Evolutionary conservation across 192 early-diverging fungal species (phyloP), one percentile per base, ranked within the genome.

Genomic region (Umbelopsis sp.): DNA sequence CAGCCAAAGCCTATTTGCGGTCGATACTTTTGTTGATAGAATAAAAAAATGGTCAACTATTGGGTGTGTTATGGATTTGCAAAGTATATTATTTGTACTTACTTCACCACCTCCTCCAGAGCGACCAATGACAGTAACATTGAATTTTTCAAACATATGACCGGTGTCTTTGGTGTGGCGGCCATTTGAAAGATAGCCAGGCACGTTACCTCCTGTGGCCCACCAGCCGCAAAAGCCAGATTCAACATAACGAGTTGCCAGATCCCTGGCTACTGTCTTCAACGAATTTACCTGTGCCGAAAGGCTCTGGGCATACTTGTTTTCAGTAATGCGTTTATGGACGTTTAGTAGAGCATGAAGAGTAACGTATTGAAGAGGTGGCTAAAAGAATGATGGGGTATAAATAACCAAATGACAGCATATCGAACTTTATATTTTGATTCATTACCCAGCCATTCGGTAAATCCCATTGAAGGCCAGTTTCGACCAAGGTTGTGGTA

Each of bases 61-160:
- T 16, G 1, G 1, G 20, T 20, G 20, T 37, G 25, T 0, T 61
- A 7, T 13, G 12, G 27, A 37, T 18, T n/a, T 4, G 44, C 35
- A 18, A 47, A 37, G 10, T 18, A 12, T 35, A 25, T 0, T 27
- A 3, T 52, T 20, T 51, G 25, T n/a, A 25, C 53, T 64, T 66
- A 69, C 68, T 75, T 92, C 91, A 64, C 91, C 91, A 35, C 89
- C 89, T 10, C 71, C 75, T 35, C 88, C 91, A 23, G 82, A 66
- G 4, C 48, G 52, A 41, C 86, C 87, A 0, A 89, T 37, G 1
- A 44, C n/a, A 22, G 61, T 66, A n/a, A 82, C 85, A 71, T 85
- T 83, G 67, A 84, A 91, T 79, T 92, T 92, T 80, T 92, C 91
- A 82, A 90, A 91, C 77, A 92, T 91, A 61, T 90, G 86, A 1